These are phyloP conservation scores for Blastomyces emzantsi DNA, from an alignment of 2,329 filamentous ascomycete species.

Conservation along the genomic window DNA sequence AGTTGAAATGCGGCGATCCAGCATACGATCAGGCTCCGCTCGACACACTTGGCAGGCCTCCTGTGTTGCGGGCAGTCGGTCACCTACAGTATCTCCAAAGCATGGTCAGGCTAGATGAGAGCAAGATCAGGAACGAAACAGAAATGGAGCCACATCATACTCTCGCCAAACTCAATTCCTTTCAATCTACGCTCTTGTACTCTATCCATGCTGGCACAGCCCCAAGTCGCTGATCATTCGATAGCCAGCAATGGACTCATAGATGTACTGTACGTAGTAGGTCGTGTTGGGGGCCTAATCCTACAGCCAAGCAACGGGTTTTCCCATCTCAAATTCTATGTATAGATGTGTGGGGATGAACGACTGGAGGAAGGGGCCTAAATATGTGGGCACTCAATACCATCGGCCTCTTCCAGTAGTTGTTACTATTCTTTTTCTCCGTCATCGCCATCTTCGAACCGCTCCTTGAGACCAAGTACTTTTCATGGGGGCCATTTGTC, in stretches of 20 bases:
- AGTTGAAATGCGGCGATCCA: background rate
- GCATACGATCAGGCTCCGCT: slow-evolving; percentile 47
- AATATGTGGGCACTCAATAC: background rate
- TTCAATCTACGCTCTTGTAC: background rate
- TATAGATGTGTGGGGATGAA: background rate
- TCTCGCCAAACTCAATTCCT: background rate
- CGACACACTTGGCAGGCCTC: slow-evolving; percentile 82
- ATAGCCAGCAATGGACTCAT: background rate
- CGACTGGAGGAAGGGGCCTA: background rate
- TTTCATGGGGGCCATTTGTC: background rate
- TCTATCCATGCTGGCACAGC: background rate
- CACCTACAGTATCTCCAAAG: slow-evolving; percentile 38
- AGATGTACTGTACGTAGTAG: background rate
- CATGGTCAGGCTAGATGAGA: background rate
- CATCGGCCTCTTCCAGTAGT: too few relatives aligned
- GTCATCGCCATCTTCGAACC: background rate
- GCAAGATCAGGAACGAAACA: background rate
- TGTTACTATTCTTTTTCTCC: background rate
- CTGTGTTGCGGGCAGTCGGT: slow-evolving; percentile 50
- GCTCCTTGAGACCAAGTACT: background rate
- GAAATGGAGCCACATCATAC: background rate
- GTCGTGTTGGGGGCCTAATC: background rate
- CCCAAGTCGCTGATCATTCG: background rate
- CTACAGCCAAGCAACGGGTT: background rate
- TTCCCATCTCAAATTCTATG: background rate